Conservation (phyloP, 139 green algal genomes). For the Haematococcus sp. region DNA sequence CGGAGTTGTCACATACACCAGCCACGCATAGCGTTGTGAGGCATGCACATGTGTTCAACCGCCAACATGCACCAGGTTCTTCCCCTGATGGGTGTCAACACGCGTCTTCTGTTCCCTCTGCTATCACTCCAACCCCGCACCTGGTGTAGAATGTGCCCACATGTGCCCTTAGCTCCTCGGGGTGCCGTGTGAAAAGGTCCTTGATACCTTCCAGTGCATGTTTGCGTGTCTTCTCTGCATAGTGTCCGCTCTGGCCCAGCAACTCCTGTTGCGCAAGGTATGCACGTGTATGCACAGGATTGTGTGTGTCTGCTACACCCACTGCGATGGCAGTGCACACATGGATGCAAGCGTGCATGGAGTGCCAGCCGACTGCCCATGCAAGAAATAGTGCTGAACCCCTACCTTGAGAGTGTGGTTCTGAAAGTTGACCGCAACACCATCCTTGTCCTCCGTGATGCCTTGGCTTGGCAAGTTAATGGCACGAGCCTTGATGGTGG, state of each 20-base stretch:
- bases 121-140: neutral
- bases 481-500: slow-evolving; percentile 53
- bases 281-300: neutral
- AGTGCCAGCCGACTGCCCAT: no score
- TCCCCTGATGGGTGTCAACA: no score
- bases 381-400: no score
- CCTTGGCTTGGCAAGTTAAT: slow-evolving; percentile 76
- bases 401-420: slow-evolving; percentile 80
- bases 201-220: slow-evolving; percentile 64
- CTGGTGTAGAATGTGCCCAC: slow-evolving; percentile 8
- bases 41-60: no score
- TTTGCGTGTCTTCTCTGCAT: slow-evolving; percentile 70
- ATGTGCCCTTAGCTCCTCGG: slow-evolving; percentile 45
- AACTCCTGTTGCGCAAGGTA: slow-evolving; percentile 61
- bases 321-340: no score
- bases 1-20: neutral
- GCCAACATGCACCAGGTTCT: no score
- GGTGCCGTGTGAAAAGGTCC: slow-evolving; percentile 66
- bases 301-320: no score
- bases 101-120: neutral
- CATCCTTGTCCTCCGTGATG: slow-evolving; percentile 57
- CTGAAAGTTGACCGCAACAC: slow-evolving; percentile 59
- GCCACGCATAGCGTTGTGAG: no score
- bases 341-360: no score
- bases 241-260: slow-evolving; percentile 70